These are phyloP conservation scores for Harringtonia lauricola DNA, from an alignment of 2,329 filamentous ascomycete genomes.

Conservation along the genomic window DNA sequence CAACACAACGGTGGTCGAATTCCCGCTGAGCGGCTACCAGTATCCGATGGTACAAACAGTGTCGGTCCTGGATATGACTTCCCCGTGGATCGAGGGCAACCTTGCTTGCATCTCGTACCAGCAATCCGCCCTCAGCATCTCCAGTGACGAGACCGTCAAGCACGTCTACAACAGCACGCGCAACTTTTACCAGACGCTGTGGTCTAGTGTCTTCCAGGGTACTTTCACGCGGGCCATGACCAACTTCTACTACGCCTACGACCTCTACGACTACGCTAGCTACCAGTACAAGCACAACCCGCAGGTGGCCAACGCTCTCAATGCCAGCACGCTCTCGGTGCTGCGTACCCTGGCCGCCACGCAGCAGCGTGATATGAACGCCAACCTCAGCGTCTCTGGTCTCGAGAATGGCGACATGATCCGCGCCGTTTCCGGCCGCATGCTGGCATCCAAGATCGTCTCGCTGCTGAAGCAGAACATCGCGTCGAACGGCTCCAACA, in stretches of 20 bases:
- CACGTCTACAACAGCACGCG: slow-evolving; percentile 15
- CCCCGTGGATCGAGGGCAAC: slow-evolving; percentile 32
- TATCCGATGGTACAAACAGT: slow-evolving; percentile 50
- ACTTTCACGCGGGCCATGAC: slow-evolving; percentile 22
- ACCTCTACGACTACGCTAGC: slow-evolving; percentile 43
- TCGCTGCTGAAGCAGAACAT: slow-evolving; percentile 31
- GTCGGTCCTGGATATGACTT: slow-evolving; percentile 25
- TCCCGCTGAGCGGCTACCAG: slow-evolving; percentile 70
- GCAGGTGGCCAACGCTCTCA: slow-evolving; percentile 27
- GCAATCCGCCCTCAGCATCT: slow-evolving; percentile 17
- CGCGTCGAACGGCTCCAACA: slow-evolving; percentile 22
- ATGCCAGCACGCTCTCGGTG: slow-evolving; percentile 32
- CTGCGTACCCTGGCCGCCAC: slow-evolving; percentile 53
- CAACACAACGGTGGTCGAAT: slow-evolving; percentile 42
- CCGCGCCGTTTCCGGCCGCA: slow-evolving; percentile 41
- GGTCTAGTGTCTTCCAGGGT: slow-evolving; percentile 23
- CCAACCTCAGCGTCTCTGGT: slow-evolving; percentile 48
- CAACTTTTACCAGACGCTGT: slow-evolving; percentile 32
- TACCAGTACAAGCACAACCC: slow-evolving; percentile 42
- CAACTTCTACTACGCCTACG: slow-evolving; percentile 37
- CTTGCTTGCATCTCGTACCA: slow-evolving; percentile 26
- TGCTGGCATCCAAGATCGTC: slow-evolving; percentile 33
- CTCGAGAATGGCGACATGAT: slow-evolving; percentile 23
- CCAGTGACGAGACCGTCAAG: slow-evolving; percentile 10
- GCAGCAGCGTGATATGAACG: slow-evolving; percentile 49